Percentiles rank a stretch among this genome's conserved stretches.
Conservation (phyloP, 1,284 basidiomycete genomes). For the Fomitopsis schrenkii region DNA sequence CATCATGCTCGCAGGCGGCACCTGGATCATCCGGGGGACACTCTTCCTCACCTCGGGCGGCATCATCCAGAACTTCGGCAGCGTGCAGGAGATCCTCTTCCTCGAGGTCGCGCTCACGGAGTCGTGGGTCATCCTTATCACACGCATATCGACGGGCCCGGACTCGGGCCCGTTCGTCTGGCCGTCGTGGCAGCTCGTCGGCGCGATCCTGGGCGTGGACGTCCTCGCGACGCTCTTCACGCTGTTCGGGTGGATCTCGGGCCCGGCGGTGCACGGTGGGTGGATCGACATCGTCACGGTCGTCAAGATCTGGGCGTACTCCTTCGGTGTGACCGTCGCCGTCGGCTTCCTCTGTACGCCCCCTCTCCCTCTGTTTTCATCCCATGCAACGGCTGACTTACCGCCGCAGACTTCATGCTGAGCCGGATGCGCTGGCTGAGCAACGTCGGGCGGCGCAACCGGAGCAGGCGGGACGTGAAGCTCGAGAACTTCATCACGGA, state of each 20-base stretch:
- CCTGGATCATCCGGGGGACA: conserved; percentile 11
- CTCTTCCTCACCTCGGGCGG: conserved; percentile 5
- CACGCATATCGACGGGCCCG: conserved; percentile 4
- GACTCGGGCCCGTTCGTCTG: conserved; percentile 7
- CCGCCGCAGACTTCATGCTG: conserved; percentile 2
- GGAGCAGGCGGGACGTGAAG: conserved; percentile 7
- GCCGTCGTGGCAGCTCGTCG: conserved; percentile 10
- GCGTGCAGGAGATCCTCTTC: conserved; percentile 10
- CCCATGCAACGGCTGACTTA: background rate
- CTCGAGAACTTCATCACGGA: conserved; percentile 9
- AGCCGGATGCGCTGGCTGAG: conserved; percentile 5
- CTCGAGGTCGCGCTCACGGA: conserved; percentile 9
- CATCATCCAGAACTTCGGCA: conserved; percentile 10
- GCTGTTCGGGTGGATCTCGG: conserved; percentile 11
- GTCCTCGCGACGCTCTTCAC: conserved; percentile 7
- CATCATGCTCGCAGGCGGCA: conserved; percentile 5
- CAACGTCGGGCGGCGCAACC: conserved; percentile 7
- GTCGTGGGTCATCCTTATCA: conserved; percentile 10
- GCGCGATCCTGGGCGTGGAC: conserved; percentile 8
- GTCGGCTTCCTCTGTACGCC: conserved; percentile 8
- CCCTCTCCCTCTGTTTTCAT: too few relatives aligned
- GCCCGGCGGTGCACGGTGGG: conserved; percentile 3
- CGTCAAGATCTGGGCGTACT: conserved; percentile 10
- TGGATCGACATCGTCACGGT: conserved; percentile 11
- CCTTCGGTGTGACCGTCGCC: conserved; percentile 6